Evolutionary conservation across 208 protist species (phyloP).

Genomic region (Trypanosoma vivax): DNA sequence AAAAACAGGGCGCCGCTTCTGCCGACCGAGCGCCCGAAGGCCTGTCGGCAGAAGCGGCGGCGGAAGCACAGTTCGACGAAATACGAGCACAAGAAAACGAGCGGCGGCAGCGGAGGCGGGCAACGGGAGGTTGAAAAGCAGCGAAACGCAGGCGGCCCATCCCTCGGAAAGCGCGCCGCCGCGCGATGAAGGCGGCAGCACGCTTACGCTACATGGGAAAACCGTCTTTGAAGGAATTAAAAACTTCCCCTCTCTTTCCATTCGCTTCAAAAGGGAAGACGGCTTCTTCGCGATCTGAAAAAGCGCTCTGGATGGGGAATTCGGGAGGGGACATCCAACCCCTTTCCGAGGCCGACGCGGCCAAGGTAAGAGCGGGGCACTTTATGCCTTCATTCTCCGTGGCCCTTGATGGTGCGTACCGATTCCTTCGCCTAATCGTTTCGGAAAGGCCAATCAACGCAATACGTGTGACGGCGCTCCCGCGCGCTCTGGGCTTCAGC

Average conservation of each 20-base stretch:
- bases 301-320: not conserved
- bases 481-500: not conserved
- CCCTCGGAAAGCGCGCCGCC: not conserved
- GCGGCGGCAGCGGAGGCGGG: constrained; percentile 7
- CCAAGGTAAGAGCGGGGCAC: constrained; percentile 28
- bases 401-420: constrained; percentile 22
- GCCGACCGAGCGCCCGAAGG: not conserved
- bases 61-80: constrained; percentile 19
- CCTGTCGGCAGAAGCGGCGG: constrained; percentile 15
- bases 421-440: constrained; percentile 10
- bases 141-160: not conserved
- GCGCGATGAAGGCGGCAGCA: not conserved
- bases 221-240: too few relatives aligned
- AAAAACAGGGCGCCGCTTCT: not conserved
- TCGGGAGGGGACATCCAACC: constrained; percentile 16
- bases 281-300: not conserved
- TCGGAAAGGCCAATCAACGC: not conserved
- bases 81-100: constrained; percentile 21
- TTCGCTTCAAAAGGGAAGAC: not conserved
- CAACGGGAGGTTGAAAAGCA: not conserved
- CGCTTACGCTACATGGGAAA: too few relatives aligned
- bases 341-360: constrained; percentile 12
- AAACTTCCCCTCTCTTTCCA: too few relatives aligned
- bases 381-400: constrained; percentile 37
- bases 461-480: not conserved